A percentile compares a stretch with the other conserved stretches of the same genome.
These are phyloP conservation scores for Ramichloridium luteum DNA, from an alignment of 2,329 filamentous ascomycete species.

Conservation along the genomic window DNA sequence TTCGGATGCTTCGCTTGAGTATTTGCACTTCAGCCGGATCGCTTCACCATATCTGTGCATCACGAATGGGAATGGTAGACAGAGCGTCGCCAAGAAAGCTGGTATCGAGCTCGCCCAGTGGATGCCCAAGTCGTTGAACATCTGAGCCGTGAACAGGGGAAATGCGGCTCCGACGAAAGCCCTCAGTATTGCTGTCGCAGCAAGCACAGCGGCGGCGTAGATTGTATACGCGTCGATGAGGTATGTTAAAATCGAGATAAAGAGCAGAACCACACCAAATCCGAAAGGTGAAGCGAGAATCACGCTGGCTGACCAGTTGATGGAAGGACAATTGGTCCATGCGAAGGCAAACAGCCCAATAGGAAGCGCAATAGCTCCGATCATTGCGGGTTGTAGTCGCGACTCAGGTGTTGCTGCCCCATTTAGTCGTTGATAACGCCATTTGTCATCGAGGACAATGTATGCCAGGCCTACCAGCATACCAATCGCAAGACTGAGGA, in stretches of 20 bases:
- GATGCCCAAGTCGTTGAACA: no score
- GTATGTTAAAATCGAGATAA: constrained; percentile 25
- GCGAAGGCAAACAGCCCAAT: constrained; percentile 34
- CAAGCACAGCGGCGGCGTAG: constrained; percentile 34
- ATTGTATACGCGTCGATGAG: constrained; percentile 40
- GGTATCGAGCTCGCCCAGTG: constrained; percentile 52
- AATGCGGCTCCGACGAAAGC: constrained; percentile 43
- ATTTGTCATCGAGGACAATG: constrained; percentile 37
- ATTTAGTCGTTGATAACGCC: constrained; percentile 36
- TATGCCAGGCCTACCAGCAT: constrained; percentile 45
- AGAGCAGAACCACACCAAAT: constrained; percentile 9
- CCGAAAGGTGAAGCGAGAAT: constrained; percentile 29
- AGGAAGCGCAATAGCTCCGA: no score
- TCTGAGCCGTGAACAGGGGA: constrained; percentile 49
- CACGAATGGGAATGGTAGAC: constrained; percentile 59
- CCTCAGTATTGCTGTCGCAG: constrained; percentile 39
- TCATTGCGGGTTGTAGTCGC: no score
- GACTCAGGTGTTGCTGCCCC: background rate
- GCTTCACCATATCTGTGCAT: constrained; percentile 56
- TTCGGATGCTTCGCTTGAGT: no score
- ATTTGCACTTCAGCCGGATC: constrained; percentile 56
- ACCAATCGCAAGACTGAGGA: constrained; percentile 53
- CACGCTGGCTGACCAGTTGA: constrained; percentile 29
- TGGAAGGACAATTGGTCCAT: constrained; percentile 27
- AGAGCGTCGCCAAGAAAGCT: constrained; percentile 57